These are phyloP conservation scores for Saccharomyces hybrid DNA, from an alignment of 1,139 yeast species.

Conservation along the genomic window DNA sequence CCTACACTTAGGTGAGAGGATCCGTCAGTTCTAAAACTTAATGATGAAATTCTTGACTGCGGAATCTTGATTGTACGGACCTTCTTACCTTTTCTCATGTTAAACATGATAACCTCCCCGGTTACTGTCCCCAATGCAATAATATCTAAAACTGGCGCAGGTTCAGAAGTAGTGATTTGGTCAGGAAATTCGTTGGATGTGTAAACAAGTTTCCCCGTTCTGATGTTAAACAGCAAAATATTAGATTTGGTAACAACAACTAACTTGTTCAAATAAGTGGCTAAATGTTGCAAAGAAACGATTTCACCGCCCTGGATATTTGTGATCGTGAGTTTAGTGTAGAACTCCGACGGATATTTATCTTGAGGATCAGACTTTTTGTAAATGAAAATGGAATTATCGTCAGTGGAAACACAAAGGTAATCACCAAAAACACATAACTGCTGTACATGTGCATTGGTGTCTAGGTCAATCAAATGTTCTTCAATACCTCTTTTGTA, in stretches of 20 bases:
- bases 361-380: slow-evolving; percentile 40
- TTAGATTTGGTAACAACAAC: slow-evolving; percentile 65
- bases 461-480: slow-evolving; percentile 39
- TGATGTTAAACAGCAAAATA: slow-evolving; percentile 57
- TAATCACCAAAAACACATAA: slow-evolving; percentile 72
- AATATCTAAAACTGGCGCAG: slow-evolving; percentile 82
- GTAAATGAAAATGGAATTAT: slow-evolving; percentile 54
- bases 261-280: slow-evolving; percentile 86
- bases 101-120: slow-evolving; percentile 61
- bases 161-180: slow-evolving; percentile 54
- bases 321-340: slow-evolving; percentile 55
- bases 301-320: slow-evolving; percentile 56
- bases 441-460: slow-evolving; percentile 37
- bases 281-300: slow-evolving; percentile 69
- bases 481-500: slow-evolving; percentile 78
- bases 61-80: slow-evolving; percentile 56
- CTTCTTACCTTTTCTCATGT: slow-evolving; percentile 58
- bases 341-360: slow-evolving; percentile 54
- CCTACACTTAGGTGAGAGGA: slow-evolving; percentile 78
- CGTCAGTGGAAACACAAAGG: slow-evolving; percentile 50
- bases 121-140: slow-evolving; percentile 68
- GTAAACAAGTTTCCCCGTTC: slow-evolving; percentile 67
- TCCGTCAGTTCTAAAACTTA: slow-evolving; percentile 92
- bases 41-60: slow-evolving; percentile 50
- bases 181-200: slow-evolving; percentile 49